Evolutionary conservation across 805 yeast species (phyloP), one percentile per base, ranked within the genome.

Genomic region (Yarrowia hollandica): DNA sequence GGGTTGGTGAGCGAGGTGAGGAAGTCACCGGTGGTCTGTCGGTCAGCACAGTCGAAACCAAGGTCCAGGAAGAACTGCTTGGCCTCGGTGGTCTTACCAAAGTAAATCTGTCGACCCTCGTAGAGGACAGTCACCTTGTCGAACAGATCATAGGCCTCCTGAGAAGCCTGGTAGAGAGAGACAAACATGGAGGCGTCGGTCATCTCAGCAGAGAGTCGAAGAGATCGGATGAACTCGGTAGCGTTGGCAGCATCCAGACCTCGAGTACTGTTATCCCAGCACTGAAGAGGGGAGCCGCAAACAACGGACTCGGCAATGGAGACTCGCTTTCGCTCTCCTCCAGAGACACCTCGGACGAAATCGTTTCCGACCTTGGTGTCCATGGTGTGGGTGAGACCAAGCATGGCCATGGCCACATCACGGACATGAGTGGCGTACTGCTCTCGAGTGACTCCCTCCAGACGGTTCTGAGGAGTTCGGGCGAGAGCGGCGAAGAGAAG

Each of bases 201-300:
- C 67, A 83, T 69, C 63, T 82, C 80, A 2, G 88, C 82, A 12
- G 82, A 77, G 3, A 84, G 77, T 72, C 83, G 79, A 61, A 84
- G 74, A 26, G 85, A 80, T 67, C 81, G 79, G 25, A 80, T 78
- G 62, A 81, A 84, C 71, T 84, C 88, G 62, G 84, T 75, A 11
- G 88, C 88, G n/a, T 87, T 83, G 11, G 88, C 82, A 12, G 88
- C 80, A 72, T 83, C 88, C 63, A 83, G 75, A 69, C 88, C 88
- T 71, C 88, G 77, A 18, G 88, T 84, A 26, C 87, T 84, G 65
- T 83, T 84, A 71, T 83, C 88, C 81, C 84, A 83, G 63, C 86
- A 82, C 64, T 76, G 82, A 23, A 82, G 73, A 8, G 81, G 73
- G 10, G 80, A 84, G 58, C 79, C 75, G 67, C 59, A 57, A n/a